Percentiles rank a stretch among this genome's conserved stretches.
Evolutionary conservation across 2,329 filamentous ascomycete species (phyloP).

Genomic region (Beauveria australis): DNA sequence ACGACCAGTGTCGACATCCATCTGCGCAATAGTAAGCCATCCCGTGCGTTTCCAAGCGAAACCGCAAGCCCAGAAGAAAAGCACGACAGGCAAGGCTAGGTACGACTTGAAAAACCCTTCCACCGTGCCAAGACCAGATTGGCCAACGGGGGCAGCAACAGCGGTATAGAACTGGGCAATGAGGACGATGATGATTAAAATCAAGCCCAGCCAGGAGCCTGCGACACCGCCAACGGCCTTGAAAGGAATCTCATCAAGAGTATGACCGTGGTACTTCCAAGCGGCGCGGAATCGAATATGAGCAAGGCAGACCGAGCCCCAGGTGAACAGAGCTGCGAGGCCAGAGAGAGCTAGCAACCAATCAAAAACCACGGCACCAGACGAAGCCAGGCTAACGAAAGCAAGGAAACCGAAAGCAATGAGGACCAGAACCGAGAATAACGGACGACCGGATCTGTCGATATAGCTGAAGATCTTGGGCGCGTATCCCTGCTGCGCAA

Average conservation of each 20-base stretch:
- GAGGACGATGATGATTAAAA: constrained; percentile 45
- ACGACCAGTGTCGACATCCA: constrained; percentile 60
- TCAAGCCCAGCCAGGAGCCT: constrained; percentile 55
- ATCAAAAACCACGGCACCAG: constrained; percentile 46
- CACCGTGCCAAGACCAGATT: constrained; percentile 26
- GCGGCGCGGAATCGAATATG: constrained; percentile 43
- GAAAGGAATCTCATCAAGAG: constrained; percentile 58
- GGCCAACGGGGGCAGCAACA: constrained; percentile 32
- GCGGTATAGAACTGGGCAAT: constrained; percentile 45
- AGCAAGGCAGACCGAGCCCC: constrained; percentile 54
- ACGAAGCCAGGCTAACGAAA: constrained; percentile 36
- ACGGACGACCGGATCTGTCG: constrained; percentile 44
- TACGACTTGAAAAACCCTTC: constrained; percentile 47
- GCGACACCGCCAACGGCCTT: constrained; percentile 48
- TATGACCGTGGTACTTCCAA: constrained; percentile 50
- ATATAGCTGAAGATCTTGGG: constrained; percentile 46
- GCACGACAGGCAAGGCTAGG: constrained; percentile 44
- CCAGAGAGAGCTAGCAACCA: constrained; percentile 59
- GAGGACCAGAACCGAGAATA: constrained; percentile 36
- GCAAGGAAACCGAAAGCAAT: constrained; percentile 40
- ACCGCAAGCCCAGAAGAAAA: constrained; percentile 46
- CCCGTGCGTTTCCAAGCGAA: constrained; percentile 57
- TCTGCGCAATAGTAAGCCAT: constrained; percentile 50
- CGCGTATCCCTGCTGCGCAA: constrained; percentile 48
- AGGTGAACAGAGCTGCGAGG: constrained; percentile 55